These are phyloP conservation scores for Daldinia decipiens DNA, from an alignment of 495 filamentous ascomycete species.

Conservation along the genomic window DNA sequence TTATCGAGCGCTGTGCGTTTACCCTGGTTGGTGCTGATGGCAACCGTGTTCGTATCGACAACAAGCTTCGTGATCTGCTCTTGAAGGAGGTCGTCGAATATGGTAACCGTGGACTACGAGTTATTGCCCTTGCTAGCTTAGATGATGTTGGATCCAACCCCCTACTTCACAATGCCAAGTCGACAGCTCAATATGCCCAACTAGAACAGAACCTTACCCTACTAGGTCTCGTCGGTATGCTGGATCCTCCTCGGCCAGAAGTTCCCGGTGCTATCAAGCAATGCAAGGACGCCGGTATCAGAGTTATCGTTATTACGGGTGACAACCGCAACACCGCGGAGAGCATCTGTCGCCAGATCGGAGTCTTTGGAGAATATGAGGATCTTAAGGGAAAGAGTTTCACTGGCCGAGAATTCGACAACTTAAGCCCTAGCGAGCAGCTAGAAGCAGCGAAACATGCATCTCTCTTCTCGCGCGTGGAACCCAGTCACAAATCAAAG, in stretches of 20 bases:
- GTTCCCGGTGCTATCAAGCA: constrained; percentile 85
- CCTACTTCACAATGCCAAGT: constrained; percentile 76
- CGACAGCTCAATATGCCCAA: constrained; percentile 81
- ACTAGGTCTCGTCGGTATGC: constrained; percentile 93
- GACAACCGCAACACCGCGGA: constrained; percentile 98
- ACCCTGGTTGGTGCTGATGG: constrained; percentile 78
- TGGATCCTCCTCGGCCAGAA: constrained; percentile 97
- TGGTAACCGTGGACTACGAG: constrained; percentile 89
- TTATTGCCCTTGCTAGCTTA: constrained; percentile 89
- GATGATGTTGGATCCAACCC: constrained; percentile 76
- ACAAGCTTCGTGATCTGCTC: constrained; percentile 73
- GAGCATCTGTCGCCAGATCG: constrained; percentile 96
- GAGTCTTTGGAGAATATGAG: constrained; percentile 85
- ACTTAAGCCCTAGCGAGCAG: constrained; percentile 79
- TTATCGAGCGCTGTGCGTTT: constrained; percentile 90
- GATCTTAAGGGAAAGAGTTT: constrained; percentile 91
- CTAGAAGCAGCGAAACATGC: constrained; percentile 84
- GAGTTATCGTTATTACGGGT: constrained; percentile 97
- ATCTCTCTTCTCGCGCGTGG: constrained; percentile 95
- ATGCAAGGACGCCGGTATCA: constrained; percentile 92
- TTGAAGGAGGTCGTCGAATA: constrained; percentile 84
- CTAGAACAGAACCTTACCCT: constrained; percentile 95
- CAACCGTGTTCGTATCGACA: constrained; percentile 73
- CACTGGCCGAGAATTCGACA: constrained; percentile 94
- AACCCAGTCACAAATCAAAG: constrained; percentile 94